Percentiles rank a stretch among this genome's conserved stretches.
Conservation (phyloP, 495 filamentous ascomycete species). For the Hypoxylon fuscum region DNA sequence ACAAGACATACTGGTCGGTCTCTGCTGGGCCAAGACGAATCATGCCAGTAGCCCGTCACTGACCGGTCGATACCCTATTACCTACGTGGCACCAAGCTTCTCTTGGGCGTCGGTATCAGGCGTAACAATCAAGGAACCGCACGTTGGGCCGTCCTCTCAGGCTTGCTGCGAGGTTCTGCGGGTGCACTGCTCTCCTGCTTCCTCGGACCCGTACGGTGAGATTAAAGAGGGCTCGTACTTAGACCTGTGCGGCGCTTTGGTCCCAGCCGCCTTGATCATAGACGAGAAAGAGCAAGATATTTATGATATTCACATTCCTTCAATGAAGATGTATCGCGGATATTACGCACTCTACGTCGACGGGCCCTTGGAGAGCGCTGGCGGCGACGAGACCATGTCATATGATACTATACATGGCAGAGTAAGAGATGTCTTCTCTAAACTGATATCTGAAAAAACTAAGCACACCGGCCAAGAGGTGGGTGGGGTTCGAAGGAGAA, state of each 20-base stretch:
- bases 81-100: not conserved
- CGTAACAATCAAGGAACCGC: not conserved
- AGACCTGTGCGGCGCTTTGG: not conserved
- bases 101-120: not conserved
- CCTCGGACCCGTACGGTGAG: not conserved
- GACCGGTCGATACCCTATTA: not conserved
- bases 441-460: not conserved
- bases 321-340: not conserved
- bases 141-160: not conserved
- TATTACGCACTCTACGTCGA: not conserved
- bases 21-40: not conserved
- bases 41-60: not conserved
- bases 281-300: not conserved
- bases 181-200: not conserved
- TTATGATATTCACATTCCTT: not conserved
- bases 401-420: not conserved
- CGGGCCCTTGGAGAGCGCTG: not conserved
- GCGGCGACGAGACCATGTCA: not conserved
- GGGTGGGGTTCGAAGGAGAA: not conserved
- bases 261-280: not conserved
- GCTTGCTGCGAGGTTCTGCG: not conserved
- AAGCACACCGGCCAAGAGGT: not conserved
- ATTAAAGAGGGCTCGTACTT: not conserved
- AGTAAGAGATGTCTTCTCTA: not conserved
- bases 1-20: constrained; percentile 15